Evolutionary conservation across 208 protist species (phyloP).

Genomic region (Crithidia acanthocephali): DNA sequence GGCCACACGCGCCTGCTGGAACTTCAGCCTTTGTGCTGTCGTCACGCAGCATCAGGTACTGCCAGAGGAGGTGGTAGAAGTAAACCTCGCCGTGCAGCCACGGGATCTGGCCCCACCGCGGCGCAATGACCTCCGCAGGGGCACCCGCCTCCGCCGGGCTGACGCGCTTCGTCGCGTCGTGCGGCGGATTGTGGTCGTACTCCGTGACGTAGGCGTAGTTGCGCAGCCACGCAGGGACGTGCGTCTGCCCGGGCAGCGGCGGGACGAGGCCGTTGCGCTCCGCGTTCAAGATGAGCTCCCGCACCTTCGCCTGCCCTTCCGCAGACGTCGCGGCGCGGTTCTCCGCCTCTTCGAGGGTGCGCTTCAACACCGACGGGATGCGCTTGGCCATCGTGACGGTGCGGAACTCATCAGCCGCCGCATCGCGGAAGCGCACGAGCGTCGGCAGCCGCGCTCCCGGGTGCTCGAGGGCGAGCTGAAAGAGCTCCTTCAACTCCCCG

Average conservation of each 20-base stretch:
- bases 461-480: slow-evolving; percentile 51
- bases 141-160: slow-evolving; percentile 6
- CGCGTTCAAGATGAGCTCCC: slow-evolving; percentile 40
- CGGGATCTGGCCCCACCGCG: slow-evolving; percentile 86
- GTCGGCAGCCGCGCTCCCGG: slow-evolving; percentile 65
- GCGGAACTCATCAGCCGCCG: slow-evolving; percentile 68
- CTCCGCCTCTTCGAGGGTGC: slow-evolving; percentile 54
- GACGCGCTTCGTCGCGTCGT: slow-evolving; percentile 29
- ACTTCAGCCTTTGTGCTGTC: slow-evolving; percentile 6
- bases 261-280: slow-evolving; percentile 57
- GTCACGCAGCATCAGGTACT: slow-evolving; percentile 73
- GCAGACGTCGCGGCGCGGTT: slow-evolving; percentile 24
- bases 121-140: slow-evolving; percentile 25
- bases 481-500: slow-evolving; percentile 62
- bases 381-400: slow-evolving; percentile 61
- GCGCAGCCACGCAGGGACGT: slow-evolving; percentile 71
- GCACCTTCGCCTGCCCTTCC: slow-evolving; percentile 30
- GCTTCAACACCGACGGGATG: slow-evolving; percentile 58
- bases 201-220: slow-evolving; percentile 68
- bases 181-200: slow-evolving; percentile 29
- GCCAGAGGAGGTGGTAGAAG: slow-evolving; percentile 86
- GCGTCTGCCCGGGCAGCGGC: slow-evolving; percentile 65
- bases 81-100: slow-evolving; percentile 93
- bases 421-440: slow-evolving; percentile 82
- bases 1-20: not conserved